phyloP scores from a whole-genome alignment of 225 moss, liverwort and hornwort species.

The Pseudisothecium myosuroides region DNA sequence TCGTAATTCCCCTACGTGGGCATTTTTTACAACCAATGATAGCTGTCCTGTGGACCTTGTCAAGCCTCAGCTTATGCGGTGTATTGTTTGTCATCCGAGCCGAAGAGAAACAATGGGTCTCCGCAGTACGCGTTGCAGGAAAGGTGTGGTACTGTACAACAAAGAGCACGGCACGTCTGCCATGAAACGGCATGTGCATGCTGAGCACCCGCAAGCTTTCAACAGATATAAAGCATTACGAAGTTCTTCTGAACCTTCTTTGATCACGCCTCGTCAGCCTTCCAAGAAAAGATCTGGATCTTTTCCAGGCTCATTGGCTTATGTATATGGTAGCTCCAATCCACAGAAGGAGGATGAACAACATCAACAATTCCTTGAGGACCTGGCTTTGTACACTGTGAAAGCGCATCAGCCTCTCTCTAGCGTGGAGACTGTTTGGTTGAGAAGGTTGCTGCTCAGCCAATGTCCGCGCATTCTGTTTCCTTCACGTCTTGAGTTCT shows the following conservation, averaged over 20 bases:
- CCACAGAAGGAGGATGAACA: constrained; percentile 42
- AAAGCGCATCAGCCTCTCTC: constrained; percentile 27
- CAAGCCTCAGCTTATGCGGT: constrained; percentile 52
- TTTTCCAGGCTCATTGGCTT: constrained; percentile 13
- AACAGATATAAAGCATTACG: constrained; percentile 34
- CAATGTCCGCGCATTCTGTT: constrained; percentile 30
- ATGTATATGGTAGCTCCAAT: constrained; percentile 12
- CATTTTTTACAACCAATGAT: constrained; percentile 46
- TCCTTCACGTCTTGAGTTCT: constrained; percentile 32
- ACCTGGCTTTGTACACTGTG: constrained; percentile 23
- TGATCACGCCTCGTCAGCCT: constrained; percentile 38
- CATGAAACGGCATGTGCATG: constrained; percentile 46
- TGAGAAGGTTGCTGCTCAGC: constrained; percentile 33
- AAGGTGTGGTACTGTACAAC: constrained; percentile 47
- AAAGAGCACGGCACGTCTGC: constrained; percentile 48
- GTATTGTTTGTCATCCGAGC: constrained; percentile 48
- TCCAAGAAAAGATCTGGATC: constrained; percentile 33
- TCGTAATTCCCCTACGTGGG: constrained; percentile 42
- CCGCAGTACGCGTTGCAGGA: constrained; percentile 34
- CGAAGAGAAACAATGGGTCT: constrained; percentile 40
- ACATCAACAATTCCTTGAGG: constrained; percentile 38
- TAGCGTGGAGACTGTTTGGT: constrained; percentile 27
- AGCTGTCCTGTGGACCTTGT: constrained; percentile 42
- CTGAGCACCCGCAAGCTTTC: constrained; percentile 38
- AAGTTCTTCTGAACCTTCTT: constrained; percentile 23